phyloP scores from a whole-genome alignment of 2,329 filamentous ascomycete genomes.

The Trichophyton simii region DNA sequence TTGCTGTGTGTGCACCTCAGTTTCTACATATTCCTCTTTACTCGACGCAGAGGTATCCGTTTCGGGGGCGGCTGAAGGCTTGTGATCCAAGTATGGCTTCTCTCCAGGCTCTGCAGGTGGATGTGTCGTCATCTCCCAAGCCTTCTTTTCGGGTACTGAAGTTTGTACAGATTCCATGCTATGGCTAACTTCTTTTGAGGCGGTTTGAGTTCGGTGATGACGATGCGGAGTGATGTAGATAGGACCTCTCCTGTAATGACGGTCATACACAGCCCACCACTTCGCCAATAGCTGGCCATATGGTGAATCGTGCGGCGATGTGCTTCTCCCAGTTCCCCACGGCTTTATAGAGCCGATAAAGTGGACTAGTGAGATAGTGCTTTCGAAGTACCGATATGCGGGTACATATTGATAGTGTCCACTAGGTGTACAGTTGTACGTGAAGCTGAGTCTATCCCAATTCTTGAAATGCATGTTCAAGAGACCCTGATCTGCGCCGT shows the following conservation, averaged over 20 bases:
- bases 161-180: neutral
- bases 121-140: neutral
- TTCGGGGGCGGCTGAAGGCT: neutral
- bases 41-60: neutral
- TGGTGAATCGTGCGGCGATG: slow-evolving; percentile 24
- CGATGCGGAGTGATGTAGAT: neutral
- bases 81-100: no score
- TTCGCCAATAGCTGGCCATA: slow-evolving; percentile 73
- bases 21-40: neutral
- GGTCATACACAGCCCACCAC: slow-evolving; percentile 94
- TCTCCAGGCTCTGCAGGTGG: no score
- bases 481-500: slow-evolving; percentile 90
- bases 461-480: slow-evolving; percentile 86
- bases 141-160: neutral
- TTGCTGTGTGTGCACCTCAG: neutral
- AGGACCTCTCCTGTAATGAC: slow-evolving; percentile 51
- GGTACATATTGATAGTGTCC: slow-evolving; percentile 96
- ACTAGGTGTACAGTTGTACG: slow-evolving; percentile 93
- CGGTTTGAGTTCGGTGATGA: neutral
- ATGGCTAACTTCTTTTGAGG: neutral
- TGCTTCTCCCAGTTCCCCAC: slow-evolving; percentile 52
- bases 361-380: slow-evolving; percentile 78
- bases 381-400: slow-evolving; percentile 85
- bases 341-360: slow-evolving; percentile 91
- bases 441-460: slow-evolving; percentile 82